These are phyloP conservation scores for Pichia kluyveri DNA, from an alignment of 805 yeast species.

Conservation along the genomic window DNA sequence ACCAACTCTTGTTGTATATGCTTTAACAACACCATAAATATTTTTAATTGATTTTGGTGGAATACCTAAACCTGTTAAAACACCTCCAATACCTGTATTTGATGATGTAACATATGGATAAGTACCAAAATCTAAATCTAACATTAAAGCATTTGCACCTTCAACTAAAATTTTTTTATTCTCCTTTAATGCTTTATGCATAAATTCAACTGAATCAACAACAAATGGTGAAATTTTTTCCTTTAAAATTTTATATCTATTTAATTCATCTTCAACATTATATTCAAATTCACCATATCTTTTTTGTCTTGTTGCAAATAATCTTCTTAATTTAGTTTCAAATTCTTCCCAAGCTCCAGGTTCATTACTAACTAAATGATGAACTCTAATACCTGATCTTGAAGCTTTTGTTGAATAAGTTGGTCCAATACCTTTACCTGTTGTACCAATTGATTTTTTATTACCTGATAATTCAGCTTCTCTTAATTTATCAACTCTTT, in stretches of 20 bases:
- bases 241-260: conserved; percentile 64
- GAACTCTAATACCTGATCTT: conserved; percentile 94
- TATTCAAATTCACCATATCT: conserved; percentile 92
- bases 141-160: conserved; percentile 98
- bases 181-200: conserved; percentile 64
- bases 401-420: conserved; percentile 95
- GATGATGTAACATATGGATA: conserved; percentile 96
- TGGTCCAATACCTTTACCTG: conserved; percentile 99
- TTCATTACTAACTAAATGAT: conserved; percentile 84
- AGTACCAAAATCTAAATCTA: conserved; percentile 96
- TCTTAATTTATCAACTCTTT: conserved; percentile 89
- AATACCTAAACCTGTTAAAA: conserved; percentile 89
- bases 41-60: conserved; percentile 82
- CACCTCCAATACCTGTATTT: conserved; percentile 96
- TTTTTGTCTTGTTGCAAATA: conserved; percentile 71
- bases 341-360: conserved; percentile 93
- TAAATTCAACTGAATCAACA: conserved; percentile 81
- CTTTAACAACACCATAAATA: conserved; percentile 94
- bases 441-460: conserved; percentile 90
- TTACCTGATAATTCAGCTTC: conserved; percentile 79
- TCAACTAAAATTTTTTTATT: conserved; percentile 88
- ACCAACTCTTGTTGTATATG: conserved; percentile 97
- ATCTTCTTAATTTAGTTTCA: conserved; percentile 63
- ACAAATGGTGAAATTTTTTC: conserved; percentile 80
- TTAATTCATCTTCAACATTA: conserved; percentile 74